Evolutionary conservation across 2,329 filamentous ascomycete genomes (phyloP).

Genomic region (Aspergillus sergii): DNA sequence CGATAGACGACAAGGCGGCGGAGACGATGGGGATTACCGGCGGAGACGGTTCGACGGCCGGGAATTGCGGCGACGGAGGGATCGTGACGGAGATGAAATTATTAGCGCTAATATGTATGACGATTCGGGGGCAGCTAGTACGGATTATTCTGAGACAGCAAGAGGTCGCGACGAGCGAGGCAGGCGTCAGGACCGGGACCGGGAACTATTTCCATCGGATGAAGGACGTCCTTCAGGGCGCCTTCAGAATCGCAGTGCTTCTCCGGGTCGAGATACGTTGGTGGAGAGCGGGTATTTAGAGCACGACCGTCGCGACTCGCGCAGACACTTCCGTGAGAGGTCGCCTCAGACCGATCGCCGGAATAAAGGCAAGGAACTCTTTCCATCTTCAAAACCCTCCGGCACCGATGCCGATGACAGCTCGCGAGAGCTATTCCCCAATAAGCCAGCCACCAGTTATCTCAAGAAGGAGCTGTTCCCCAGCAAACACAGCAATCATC

Average conservation of each 20-base stretch:
- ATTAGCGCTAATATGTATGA: constrained; percentile 85
- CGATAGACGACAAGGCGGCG: constrained; percentile 46
- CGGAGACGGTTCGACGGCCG: constrained; percentile 64
- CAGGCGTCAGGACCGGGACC: constrained; percentile 27
- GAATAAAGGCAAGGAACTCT: constrained; percentile 60
- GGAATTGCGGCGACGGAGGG: constrained; percentile 48
- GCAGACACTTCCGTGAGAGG: constrained; percentile 46
- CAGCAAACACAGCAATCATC: constrained; percentile 48
- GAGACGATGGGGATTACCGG: constrained; percentile 47
- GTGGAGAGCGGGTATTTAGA: constrained; percentile 41
- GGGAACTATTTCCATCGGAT: constrained; percentile 44
- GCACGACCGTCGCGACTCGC: constrained; percentile 39
- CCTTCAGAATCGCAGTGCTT: constrained; percentile 63
- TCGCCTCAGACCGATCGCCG: constrained; percentile 39
- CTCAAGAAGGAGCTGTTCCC: constrained; percentile 64
- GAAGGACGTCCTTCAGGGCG: constrained; percentile 44
- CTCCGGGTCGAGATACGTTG: constrained; percentile 57
- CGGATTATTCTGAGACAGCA: constrained; percentile 33
- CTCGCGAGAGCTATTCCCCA: constrained; percentile 52
- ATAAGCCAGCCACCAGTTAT: constrained; percentile 45
- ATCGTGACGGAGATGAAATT: constrained; percentile 54
- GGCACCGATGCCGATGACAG: constrained; percentile 31
- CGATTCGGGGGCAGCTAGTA: constrained; percentile 55
- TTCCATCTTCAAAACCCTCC: constrained; percentile 45
- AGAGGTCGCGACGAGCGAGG: constrained; percentile 33